phyloP scores from a whole-genome alignment of 2,329 filamentous ascomycete genomes.

The Tolypocladium pustulatum region DNA sequence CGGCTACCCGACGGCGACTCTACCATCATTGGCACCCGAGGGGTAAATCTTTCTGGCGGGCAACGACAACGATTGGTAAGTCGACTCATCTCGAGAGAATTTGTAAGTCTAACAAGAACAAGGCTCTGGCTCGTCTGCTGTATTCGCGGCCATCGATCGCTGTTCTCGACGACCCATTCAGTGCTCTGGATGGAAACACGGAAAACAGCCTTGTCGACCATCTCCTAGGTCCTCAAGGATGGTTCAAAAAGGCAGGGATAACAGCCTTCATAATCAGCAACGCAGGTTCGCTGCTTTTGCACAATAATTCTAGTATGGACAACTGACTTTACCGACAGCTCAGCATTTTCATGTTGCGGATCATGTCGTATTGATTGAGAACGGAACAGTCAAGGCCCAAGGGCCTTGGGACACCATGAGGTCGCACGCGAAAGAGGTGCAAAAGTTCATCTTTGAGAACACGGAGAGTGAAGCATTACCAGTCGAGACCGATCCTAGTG shows the following conservation, averaged over 20 bases:
- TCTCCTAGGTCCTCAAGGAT: neutral
- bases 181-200: constrained; percentile 8
- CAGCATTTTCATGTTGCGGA: neutral
- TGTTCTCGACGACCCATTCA: constrained; percentile 10
- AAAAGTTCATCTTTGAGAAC: neutral
- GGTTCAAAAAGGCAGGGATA: neutral
- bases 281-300: neutral
- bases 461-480: neutral
- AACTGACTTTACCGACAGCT: neutral
- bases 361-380: neutral
- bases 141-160: constrained; percentile 1
- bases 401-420: neutral
- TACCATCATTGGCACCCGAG: neutral
- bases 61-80: neutral
- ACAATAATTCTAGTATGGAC: neutral
- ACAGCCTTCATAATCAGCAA: neutral
- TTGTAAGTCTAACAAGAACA: neutral
- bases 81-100: neutral
- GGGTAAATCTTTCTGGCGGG: neutral
- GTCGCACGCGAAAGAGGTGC: neutral
- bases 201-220: constrained; percentile 7
- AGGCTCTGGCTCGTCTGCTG: neutral
- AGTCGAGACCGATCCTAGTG: neutral
- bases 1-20: neutral
- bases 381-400: neutral